Percentiles rank a stretch among this genome's conserved stretches.
Conservation (phyloP, 2,329 filamentous ascomycete genomes). For the Aureobasidium melanogenum region DNA sequence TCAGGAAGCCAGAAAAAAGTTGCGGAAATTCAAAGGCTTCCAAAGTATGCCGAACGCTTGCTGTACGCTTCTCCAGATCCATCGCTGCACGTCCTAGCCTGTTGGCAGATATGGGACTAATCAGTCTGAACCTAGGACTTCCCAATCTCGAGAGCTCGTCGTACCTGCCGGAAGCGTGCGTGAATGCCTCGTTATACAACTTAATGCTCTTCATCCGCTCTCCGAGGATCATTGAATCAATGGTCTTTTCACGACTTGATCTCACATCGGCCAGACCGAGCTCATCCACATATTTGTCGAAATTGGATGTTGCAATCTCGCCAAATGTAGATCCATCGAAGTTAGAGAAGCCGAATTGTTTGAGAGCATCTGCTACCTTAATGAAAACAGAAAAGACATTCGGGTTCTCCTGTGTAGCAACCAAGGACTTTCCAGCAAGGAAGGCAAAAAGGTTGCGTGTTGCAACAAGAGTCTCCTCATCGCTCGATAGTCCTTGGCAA, state of each 20-base stretch:
- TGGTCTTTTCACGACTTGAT: slow-evolving; percentile 73
- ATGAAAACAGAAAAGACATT: slow-evolving; percentile 53
- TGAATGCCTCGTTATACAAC: slow-evolving; percentile 85
- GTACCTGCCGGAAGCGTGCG: slow-evolving; percentile 80
- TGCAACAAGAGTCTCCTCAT: slow-evolving; percentile 44
- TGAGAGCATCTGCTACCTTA: slow-evolving; percentile 49
- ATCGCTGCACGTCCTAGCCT: slow-evolving; percentile 75
- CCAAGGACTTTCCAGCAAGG: slow-evolving; percentile 51
- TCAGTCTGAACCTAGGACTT: slow-evolving; percentile 59
- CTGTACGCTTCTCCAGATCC: slow-evolving; percentile 65
- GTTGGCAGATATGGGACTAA: slow-evolving; percentile 63
- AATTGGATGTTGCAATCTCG: slow-evolving; percentile 54
- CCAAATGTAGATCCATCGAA: slow-evolving; percentile 56
- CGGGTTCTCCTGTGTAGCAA: slow-evolving; percentile 47
- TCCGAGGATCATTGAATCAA: slow-evolving; percentile 81
- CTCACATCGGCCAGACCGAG: slow-evolving; percentile 70
- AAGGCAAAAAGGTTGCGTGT: slow-evolving; percentile 59
- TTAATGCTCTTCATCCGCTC: slow-evolving; percentile 75
- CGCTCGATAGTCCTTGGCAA: slow-evolving; percentile 4
- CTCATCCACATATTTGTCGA: slow-evolving; percentile 69
- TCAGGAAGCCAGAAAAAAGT: slow-evolving; percentile 79
- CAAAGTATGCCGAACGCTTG: slow-evolving; percentile 62
- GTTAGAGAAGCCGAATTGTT: slow-evolving; percentile 52
- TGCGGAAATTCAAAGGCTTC: slow-evolving; percentile 86
- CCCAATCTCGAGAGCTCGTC: slow-evolving; percentile 62